These are phyloP conservation scores for Neurospora hispaniola DNA, from an alignment of 495 filamentous ascomycete species.

Conservation along the genomic window DNA sequence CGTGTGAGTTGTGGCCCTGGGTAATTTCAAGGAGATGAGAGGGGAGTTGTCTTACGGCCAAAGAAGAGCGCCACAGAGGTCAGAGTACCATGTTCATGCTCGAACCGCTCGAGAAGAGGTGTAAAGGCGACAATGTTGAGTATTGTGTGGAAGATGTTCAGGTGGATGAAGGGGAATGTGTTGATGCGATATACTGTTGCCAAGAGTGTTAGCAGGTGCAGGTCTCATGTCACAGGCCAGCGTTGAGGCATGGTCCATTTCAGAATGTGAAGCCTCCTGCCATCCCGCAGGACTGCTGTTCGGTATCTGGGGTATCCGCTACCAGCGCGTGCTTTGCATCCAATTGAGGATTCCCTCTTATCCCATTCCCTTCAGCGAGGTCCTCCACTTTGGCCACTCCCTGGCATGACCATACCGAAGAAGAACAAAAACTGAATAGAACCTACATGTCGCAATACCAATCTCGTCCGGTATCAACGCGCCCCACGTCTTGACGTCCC, in stretches of 20 bases:
- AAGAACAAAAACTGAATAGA: not conserved
- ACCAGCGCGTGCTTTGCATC: not conserved
- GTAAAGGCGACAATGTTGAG: slow-evolving; percentile 71
- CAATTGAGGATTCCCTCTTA: not conserved
- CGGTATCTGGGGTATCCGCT: not conserved
- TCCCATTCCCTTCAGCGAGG: not conserved
- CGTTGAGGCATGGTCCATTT: not conserved
- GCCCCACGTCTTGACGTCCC: slow-evolving; percentile 63
- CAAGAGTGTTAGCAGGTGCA: not conserved
- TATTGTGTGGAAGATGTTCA: slow-evolving; percentile 64
- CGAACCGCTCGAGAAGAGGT: slow-evolving; percentile 84
- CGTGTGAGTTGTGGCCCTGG: slow-evolving; percentile 6
- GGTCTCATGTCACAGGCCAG: not conserved
- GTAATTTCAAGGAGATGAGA: not conserved
- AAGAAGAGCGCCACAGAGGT: slow-evolving; percentile 72
- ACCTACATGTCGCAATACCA: slow-evolving; percentile 63
- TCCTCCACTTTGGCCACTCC: not conserved
- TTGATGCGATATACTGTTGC: slow-evolving; percentile 79
- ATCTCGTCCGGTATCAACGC: slow-evolving; percentile 68
- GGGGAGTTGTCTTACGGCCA: slow-evolving; percentile 54
- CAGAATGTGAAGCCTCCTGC: not conserved
- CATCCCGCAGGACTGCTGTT: not conserved
- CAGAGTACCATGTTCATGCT: slow-evolving; percentile 88
- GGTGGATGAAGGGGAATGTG: slow-evolving; percentile 83
- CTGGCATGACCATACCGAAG: not conserved